Conservation (phyloP, 371 early-diverging fungal genomes). For the Actinomortierella wolfii region DNA sequence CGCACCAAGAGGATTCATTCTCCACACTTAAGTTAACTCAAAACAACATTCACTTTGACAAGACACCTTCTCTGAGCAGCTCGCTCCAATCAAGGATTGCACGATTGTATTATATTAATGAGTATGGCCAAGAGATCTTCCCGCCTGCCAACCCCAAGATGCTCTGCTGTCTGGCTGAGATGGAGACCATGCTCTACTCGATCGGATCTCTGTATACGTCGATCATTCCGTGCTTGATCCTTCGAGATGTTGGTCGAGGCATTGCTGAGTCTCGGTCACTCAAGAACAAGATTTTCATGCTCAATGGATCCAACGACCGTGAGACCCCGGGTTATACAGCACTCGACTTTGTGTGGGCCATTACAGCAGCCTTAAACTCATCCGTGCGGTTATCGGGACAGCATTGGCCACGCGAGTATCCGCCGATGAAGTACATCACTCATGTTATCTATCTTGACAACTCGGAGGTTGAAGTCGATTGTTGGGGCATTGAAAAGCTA, state of each 20-base stretch:
- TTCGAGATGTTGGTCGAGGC: constrained; percentile 68
- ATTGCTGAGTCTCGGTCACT: constrained; percentile 59
- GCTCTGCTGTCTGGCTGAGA: constrained; percentile 52
- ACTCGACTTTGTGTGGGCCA: constrained; percentile 69
- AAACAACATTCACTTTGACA: constrained; percentile 44
- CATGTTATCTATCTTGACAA: constrained; percentile 71
- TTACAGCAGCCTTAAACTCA: constrained; percentile 71
- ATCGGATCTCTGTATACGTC: constrained; percentile 79
- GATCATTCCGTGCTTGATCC: constrained; percentile 71
- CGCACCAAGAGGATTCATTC: constrained; percentile 35
- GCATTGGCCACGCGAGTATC: constrained; percentile 46
- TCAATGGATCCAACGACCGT: constrained; percentile 74
- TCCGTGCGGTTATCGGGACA: constrained; percentile 42
- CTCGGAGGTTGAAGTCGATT: constrained; percentile 61
- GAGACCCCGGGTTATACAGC: constrained; percentile 75
- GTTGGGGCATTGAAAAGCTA: constrained; percentile 55
- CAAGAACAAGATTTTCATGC: constrained; percentile 65
- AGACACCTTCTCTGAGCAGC: constrained; percentile 19
- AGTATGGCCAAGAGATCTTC: constrained; percentile 72
- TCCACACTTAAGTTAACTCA: constrained; percentile 34
- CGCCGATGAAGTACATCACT: constrained; percentile 67
- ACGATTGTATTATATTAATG: constrained; percentile 71
- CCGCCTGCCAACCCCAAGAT: constrained; percentile 69
- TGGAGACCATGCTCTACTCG: constrained; percentile 64
- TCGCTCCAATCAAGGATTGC: constrained; percentile 54